A percentile compares a stretch with the other conserved stretches of the same genome.
Evolutionary conservation across 495 filamentous ascomycete species (phyloP).

Genomic region (Penicillium coprophilum): DNA sequence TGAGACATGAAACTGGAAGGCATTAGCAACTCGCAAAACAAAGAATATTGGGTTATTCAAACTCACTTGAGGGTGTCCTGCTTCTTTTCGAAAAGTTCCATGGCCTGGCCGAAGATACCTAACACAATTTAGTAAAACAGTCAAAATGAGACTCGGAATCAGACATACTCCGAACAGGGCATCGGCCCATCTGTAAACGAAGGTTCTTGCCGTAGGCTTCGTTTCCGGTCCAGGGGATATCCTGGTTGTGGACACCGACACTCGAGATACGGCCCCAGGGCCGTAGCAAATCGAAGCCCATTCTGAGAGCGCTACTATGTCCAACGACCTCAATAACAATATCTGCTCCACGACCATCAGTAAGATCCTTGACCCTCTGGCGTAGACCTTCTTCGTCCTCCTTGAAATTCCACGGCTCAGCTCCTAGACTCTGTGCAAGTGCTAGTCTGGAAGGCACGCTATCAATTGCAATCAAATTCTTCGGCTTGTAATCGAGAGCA

Average conservation of each 20-base stretch:
- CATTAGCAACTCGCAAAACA: slow-evolving; percentile 16
- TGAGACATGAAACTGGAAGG: slow-evolving; percentile 34
- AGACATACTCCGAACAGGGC: slow-evolving; percentile 62
- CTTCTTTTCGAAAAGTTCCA: slow-evolving; percentile 63
- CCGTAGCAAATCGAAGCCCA: slow-evolving; percentile 79
- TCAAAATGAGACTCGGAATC: too few relatives aligned
- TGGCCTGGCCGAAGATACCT: slow-evolving; percentile 54
- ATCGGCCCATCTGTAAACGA: slow-evolving; percentile 85
- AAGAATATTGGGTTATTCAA: too few relatives aligned
- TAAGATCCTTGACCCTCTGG: slow-evolving; percentile 66
- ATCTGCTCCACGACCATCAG: slow-evolving; percentile 80
- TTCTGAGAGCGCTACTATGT: slow-evolving; percentile 68
- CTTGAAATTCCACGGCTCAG: slow-evolving; percentile 75
- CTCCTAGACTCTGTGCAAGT: slow-evolving; percentile 68
- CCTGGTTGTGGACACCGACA: slow-evolving; percentile 85
- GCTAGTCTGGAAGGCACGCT: slow-evolving; percentile 69
- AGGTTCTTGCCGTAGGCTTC: slow-evolving; percentile 90
- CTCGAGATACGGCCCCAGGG: slow-evolving; percentile 81
- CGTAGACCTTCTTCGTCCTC: slow-evolving; percentile 56
- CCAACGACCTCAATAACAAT: slow-evolving; percentile 87
- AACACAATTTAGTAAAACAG: slow-evolving; percentile 3
- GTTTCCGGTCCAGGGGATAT: slow-evolving; percentile 83
- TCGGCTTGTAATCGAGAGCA: slow-evolving; percentile 69
- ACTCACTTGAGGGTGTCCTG: slow-evolving; percentile 36
- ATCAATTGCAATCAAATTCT: slow-evolving; percentile 79